Evolutionary conservation across 83 land plant genomes (phyloP).

Genomic region (Picea abies): DNA sequence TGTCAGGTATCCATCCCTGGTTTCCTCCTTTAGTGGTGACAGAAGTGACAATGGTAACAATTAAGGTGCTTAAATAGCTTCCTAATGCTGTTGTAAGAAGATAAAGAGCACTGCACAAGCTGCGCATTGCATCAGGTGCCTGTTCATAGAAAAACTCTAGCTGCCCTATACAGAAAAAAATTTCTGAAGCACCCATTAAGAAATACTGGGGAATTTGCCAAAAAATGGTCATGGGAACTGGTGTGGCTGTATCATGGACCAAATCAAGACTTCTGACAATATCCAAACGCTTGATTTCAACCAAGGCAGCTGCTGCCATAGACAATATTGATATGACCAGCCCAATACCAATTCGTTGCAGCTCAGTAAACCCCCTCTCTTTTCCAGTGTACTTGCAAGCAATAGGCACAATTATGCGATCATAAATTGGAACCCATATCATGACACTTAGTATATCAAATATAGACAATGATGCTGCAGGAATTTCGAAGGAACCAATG

Average conservation of each 20-base stretch:
- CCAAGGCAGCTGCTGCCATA: constrained; percentile 60
- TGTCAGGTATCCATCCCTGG: constrained; percentile 62
- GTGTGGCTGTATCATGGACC: too few species aligned
- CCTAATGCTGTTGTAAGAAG: constrained; percentile 50
- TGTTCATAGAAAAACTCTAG: constrained; percentile 77
- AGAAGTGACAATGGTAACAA: constrained; percentile 56
- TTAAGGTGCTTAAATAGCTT: constrained; percentile 56
- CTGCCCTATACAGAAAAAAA: constrained; percentile 54
- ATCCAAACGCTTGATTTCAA: constrained; percentile 30
- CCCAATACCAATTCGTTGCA: constrained; percentile 58
- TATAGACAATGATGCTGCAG: constrained; percentile 33
- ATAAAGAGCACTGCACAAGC: constrained; percentile 49
- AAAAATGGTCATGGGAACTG: too few species aligned
- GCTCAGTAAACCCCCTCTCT: constrained; percentile 47
- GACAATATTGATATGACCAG: constrained; percentile 37
- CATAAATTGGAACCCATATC: constrained; percentile 40
- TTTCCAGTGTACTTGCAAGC: constrained; percentile 43
- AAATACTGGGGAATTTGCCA: too few species aligned
- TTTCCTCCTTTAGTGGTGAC: constrained; percentile 44
- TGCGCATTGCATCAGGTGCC: constrained; percentile 69
- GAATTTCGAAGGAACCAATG: constrained; percentile 15
- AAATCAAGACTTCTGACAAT: too few species aligned
- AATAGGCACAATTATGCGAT: constrained; percentile 37
- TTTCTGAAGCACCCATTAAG: constrained; percentile 24
- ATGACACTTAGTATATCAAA: constrained; percentile 41